A percentile compares a stretch with the other conserved stretches of the same genome.
These are phyloP conservation scores for Pistacia integerrima DNA, from an alignment of 345 rosid species.

Conservation along the genomic window DNA sequence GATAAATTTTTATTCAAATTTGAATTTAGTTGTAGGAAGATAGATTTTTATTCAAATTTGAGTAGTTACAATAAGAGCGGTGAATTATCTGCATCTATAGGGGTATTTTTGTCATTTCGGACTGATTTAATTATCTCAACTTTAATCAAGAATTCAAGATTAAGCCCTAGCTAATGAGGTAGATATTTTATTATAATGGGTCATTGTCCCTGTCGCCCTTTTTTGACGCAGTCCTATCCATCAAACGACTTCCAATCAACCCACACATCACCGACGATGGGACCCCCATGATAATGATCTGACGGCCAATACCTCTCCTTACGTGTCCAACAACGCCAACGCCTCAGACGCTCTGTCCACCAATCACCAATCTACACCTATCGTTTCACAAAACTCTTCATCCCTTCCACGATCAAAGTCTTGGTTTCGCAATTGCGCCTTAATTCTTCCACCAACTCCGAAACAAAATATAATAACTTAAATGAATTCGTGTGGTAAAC, in stretches of 20 bases:
- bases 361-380: not conserved
- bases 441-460: not conserved
- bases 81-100: no score
- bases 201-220: slow-evolving; percentile 1
- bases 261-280: slow-evolving; percentile 4
- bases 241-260: not conserved
- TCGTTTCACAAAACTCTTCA: not conserved
- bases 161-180: not conserved
- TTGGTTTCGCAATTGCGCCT: not conserved
- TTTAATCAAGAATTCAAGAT: not conserved
- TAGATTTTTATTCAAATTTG: no score
- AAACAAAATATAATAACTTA: no score
- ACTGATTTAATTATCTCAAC: no score
- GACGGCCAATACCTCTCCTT: not conserved
- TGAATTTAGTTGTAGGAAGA: no score
- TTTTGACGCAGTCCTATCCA: not conserved
- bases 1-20: no score
- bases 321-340: not conserved
- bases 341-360: not conserved
- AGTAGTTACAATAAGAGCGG: no score
- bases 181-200: not conserved
- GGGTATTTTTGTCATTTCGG: no score
- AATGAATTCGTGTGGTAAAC: not conserved
- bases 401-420: not conserved
- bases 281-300: not conserved